phyloP scores from a whole-genome alignment of 83 land plant species.

The Thuja plicata region DNA sequence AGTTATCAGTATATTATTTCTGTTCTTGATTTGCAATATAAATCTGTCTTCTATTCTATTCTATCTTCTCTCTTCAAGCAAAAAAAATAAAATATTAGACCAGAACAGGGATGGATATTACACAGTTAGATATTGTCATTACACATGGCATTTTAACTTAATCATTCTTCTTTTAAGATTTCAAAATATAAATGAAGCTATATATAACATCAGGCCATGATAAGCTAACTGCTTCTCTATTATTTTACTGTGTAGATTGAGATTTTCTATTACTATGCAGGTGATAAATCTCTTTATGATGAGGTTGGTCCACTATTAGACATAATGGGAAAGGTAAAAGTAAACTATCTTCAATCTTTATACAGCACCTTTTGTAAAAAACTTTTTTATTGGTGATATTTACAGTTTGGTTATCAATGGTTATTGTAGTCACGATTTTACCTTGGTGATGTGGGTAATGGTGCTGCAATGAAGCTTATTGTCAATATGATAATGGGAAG shows the following conservation, averaged over 20 bases:
- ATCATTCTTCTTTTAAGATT: too few species aligned
- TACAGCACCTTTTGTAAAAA: background rate
- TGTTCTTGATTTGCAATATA: too few species aligned
- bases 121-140: too few species aligned
- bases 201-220: background rate
- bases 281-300: slow-evolving; percentile 81
- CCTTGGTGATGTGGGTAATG: slow-evolving; percentile 93
- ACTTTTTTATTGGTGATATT: background rate
- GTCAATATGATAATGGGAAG: slow-evolving; percentile 99
- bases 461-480: slow-evolving; percentile 94
- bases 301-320: slow-evolving; percentile 69
- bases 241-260: background rate
- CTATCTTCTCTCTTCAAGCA: too few species aligned
- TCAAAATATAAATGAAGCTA: too few species aligned
- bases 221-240: background rate
- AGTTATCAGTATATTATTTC: too few species aligned
- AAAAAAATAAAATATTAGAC: too few species aligned
- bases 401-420: background rate
- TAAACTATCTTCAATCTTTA: background rate
- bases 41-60: too few species aligned
- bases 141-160: too few species aligned
- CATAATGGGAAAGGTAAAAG: slow-evolving; percentile 88
- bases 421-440: slow-evolving; percentile 76
- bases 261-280: slow-evolving; percentile 37
- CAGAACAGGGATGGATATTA: too few species aligned